A percentile compares a stretch with the other conserved stretches of the same genome.
phyloP scores from a whole-genome alignment of 2,329 filamentous ascomycete genomes.

The Trichophyton rubrum region DNA sequence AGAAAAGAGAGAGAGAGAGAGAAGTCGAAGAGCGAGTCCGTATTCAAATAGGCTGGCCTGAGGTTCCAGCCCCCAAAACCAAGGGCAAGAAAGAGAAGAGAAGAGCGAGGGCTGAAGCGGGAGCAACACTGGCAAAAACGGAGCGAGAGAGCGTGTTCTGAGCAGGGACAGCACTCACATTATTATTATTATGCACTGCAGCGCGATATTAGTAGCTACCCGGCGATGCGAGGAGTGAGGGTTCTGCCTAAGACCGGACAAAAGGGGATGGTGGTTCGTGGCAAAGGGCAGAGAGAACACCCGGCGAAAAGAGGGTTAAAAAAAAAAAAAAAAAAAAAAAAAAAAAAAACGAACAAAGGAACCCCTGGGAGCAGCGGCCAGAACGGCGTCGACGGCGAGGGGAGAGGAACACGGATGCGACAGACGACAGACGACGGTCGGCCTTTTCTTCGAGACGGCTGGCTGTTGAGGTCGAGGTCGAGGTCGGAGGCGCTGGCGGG shows the following conservation, averaged over 20 bases:
- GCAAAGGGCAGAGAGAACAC: neutral
- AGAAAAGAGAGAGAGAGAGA: neutral
- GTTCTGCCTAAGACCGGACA: neutral
- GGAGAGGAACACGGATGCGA: neutral
- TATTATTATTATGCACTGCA: neutral
- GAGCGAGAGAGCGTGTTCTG: neutral
- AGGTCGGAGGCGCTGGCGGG: no score
- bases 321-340: no score
- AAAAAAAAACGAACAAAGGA: neutral
- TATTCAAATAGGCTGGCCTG: neutral
- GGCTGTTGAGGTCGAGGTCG: no score
- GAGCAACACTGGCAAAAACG: neutral
- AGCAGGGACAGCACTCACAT: neutral
- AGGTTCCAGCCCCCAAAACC: neutral
- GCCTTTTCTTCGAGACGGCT: neutral
- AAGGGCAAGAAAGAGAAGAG: neutral
- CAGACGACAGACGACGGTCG: neutral
- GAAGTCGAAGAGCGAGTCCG: neutral
- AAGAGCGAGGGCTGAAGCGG: neutral
- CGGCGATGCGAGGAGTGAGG: neutral
- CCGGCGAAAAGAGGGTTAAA: no score
- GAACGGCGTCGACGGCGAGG: neutral
- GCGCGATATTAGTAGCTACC: neutral
- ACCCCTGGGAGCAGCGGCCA: neutral
- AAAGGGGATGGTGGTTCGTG: neutral